phyloP scores from a whole-genome alignment of 805 yeast species.

The Yamadazyma scolyti region DNA sequence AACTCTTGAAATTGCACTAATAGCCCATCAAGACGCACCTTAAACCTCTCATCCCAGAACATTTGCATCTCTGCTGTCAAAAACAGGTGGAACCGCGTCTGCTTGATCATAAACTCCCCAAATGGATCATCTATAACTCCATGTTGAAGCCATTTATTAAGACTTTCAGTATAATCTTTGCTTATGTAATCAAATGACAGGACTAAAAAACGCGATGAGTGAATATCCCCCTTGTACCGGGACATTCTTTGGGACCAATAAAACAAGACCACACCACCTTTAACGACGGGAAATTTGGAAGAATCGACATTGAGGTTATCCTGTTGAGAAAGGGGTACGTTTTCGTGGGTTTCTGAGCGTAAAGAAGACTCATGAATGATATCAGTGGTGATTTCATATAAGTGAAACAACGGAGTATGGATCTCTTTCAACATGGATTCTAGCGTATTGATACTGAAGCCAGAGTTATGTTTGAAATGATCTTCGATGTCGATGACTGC shows the following conservation, averaged over 20 bases:
- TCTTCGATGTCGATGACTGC: constrained; percentile 46
- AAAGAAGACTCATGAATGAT: too few species aligned
- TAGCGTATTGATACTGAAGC: constrained; percentile 57
- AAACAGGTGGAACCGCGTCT: constrained; percentile 24
- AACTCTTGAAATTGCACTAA: constrained; percentile 60
- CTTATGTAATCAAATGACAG: constrained; percentile 58
- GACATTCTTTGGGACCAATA: constrained; percentile 58
- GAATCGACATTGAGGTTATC: too few species aligned
- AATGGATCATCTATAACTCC: constrained; percentile 78
- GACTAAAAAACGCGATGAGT: constrained; percentile 49
- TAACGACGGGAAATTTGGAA: constrained; percentile 54
- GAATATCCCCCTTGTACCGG: constrained; percentile 61
- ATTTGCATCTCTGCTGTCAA: constrained; percentile 47
- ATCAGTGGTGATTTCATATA: constrained; percentile 59
- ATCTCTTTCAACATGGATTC: constrained; percentile 34
- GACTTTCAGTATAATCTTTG: constrained; percentile 57
- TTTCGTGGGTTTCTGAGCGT: too few species aligned
- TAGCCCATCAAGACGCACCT: constrained; percentile 70
- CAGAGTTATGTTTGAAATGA: constrained; percentile 44
- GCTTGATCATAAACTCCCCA: constrained; percentile 75
- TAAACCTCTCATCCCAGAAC: constrained; percentile 72
- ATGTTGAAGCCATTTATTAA: constrained; percentile 73
- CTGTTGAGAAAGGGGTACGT: background rate
- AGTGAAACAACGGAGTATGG: constrained; percentile 40
- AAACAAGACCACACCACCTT: constrained; percentile 74